Evolutionary conservation across 106 monocot genomes (phyloP).

Genomic region (Posidonia australis): DNA sequence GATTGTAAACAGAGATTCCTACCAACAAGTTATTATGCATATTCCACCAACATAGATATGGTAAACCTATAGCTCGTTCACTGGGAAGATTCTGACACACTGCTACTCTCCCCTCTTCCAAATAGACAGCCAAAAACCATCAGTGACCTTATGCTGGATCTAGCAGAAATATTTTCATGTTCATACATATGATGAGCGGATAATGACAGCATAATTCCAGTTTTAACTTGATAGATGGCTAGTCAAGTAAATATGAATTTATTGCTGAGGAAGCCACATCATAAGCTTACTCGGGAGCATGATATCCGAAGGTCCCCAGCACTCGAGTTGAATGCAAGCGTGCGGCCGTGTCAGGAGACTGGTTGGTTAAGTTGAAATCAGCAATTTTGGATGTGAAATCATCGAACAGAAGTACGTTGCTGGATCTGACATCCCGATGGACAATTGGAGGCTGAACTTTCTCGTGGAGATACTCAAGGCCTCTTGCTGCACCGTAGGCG

Average conservation of each 20-base stretch:
- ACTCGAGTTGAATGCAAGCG: constrained; percentile 66
- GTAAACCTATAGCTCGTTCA: too few relatives aligned
- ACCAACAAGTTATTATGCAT: too few relatives aligned
- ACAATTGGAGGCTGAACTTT: constrained; percentile 52
- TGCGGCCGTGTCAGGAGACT: constrained; percentile 56
- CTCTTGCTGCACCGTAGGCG: constrained; percentile 62
- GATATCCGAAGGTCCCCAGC: constrained; percentile 73
- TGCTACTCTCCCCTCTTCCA: too few relatives aligned
- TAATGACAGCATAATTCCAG: too few relatives aligned
- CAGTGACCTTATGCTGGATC: too few relatives aligned
- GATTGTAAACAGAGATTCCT: too few relatives aligned
- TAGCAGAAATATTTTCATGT: too few relatives aligned
- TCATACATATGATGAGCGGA: too few relatives aligned
- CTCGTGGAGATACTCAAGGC: constrained; percentile 67
- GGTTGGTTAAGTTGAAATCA: constrained; percentile 61
- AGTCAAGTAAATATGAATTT: neutral
- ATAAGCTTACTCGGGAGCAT: constrained; percentile 60
- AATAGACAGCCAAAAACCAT: too few relatives aligned
- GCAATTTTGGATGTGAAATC: constrained; percentile 46
- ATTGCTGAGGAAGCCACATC: neutral
- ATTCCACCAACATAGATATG: too few relatives aligned
- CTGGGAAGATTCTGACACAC: too few relatives aligned
- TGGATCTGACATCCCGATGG: constrained; percentile 62
- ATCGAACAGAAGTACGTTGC: constrained; percentile 76
- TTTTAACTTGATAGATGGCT: too few relatives aligned